A percentile compares a stretch with the other conserved stretches of the same genome.
phyloP scores from a whole-genome alignment of 768 basidiomycete species.

The Lactifluus subvellereus region DNA sequence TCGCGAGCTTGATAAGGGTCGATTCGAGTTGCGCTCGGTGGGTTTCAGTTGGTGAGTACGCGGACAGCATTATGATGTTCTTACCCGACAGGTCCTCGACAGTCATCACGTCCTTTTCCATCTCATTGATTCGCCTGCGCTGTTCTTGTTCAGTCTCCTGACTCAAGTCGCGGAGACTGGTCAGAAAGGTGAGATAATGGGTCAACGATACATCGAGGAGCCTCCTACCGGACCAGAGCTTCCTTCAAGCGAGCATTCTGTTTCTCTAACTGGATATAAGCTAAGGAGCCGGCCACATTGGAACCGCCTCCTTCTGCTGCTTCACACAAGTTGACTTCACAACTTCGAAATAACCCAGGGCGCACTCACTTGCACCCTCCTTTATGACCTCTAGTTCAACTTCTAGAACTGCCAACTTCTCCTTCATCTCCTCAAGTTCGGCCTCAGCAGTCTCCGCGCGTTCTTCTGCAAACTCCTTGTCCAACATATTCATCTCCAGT shows the following conservation, averaged over 20 bases:
- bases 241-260: constrained; percentile 96
- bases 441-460: constrained; percentile 72
- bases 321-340: constrained; percentile 13
- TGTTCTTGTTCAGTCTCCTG: constrained; percentile 85
- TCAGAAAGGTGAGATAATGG: constrained; percentile 2
- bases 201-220: not conserved
- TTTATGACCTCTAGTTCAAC: constrained; percentile 79
- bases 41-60: constrained; percentile 13
- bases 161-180: constrained; percentile 80
- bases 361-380: constrained; percentile 39
- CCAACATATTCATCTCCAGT: constrained; percentile 90
- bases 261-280: constrained; percentile 85
- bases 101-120: constrained; percentile 81
- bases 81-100: constrained; percentile 78
- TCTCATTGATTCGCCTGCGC: constrained; percentile 69
- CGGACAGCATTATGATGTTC: not conserved
- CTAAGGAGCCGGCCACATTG: constrained; percentile 51
- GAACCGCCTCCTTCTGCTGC: constrained; percentile 31
- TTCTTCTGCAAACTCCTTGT: constrained; percentile 96
- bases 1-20: constrained; percentile 70
- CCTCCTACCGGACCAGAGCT: constrained; percentile 70
- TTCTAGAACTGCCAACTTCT: constrained; percentile 70
- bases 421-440: constrained; percentile 74
- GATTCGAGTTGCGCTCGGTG: constrained; percentile 70
- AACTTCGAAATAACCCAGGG: not conserved